Percentiles rank a stretch among this genome's conserved stretches.
Evolutionary conservation across 73 alveolate genomes (phyloP).

Genomic region (Paramecium octaurelia): DNA sequence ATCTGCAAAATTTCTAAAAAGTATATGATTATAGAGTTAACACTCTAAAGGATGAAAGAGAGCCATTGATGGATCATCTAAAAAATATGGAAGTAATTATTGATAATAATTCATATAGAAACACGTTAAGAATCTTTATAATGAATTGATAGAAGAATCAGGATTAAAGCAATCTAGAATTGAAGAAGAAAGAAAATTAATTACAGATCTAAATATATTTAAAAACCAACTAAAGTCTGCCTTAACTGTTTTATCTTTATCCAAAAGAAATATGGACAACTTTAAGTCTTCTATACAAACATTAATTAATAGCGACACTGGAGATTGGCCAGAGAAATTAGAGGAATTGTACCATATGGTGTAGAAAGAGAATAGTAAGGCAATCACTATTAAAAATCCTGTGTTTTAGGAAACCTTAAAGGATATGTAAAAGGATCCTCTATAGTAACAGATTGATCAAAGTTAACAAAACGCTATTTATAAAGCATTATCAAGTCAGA

Average conservation of each 20-base stretch:
- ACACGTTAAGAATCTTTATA: conserved; percentile 4
- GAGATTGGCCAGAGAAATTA: background rate
- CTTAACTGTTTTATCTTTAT: background rate
- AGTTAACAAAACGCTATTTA: conserved; percentile 16
- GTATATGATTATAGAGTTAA: conserved; percentile 57
- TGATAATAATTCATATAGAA: background rate
- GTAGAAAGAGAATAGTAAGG: background rate
- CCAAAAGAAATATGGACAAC: conserved; percentile 37
- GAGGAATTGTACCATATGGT: background rate
- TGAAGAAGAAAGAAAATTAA: conserved; percentile 25
- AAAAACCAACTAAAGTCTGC: background rate
- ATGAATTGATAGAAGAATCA: conserved; percentile 57
- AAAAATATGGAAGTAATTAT: conserved; percentile 55
- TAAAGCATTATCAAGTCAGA: conserved; percentile 17
- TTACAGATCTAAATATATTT: background rate
- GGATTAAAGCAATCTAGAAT: conserved; percentile 36
- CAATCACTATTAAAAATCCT: background rate
- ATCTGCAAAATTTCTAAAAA: conserved; percentile 50
- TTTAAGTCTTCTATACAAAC: background rate
- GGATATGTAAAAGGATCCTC: conserved; percentile 55
- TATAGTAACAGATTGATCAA: conserved; percentile 35
- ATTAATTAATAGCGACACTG: background rate
- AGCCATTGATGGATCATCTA: conserved; percentile 51
- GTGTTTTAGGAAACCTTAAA: conserved; percentile 24
- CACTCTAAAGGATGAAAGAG: conserved; percentile 54